Base-by-base conservation (phyloP, 2,329 filamentous ascomycete genomes). In the Fusarium sp. region DNA sequence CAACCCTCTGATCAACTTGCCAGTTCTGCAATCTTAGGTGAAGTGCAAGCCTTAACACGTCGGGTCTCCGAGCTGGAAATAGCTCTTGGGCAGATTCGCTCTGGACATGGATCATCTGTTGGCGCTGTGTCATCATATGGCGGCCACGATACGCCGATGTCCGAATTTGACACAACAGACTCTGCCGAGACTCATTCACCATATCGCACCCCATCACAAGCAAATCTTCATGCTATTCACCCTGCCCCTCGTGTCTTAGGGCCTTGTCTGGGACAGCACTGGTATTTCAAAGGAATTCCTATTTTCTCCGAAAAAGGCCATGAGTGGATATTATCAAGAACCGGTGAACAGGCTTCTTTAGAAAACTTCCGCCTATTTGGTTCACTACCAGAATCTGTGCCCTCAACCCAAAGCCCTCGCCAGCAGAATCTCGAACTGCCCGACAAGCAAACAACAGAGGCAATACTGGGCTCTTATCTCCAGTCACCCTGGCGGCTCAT, bases 281-380 rank as follows among this genome's bases (percentile, higher is more conserved):
- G 58, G 58, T 60, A 61, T 13, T 61, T 60, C 13, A 61, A 61
- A 8, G 58, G 58, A 5, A 17, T 61, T 0, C 34, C 55, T 1
- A n/a, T 61, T 2, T 22, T 60, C 15, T 26, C 43, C 1, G 0
- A 13, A 1, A 20, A 20, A 10, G 58, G 58, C 1, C 22, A 8
- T 1, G 31, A 51, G 3, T 61, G 58, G 58, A 43, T 61, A 7
- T 28, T 31, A 10, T 38, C 54, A 3, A 60, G 51, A 3, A 10
- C 42, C 7, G 55, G 58, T 3, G 18, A 51, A n/a, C 20, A 1
- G 1, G 5, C 33, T 7, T 13, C 4, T 0, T 5, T 60, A 1
- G 7, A 42, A 17, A 10, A 3, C 0, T 61, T 51, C 4, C 36
- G 17, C 0, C 55, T 61, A 1, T 61, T 60, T 8, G 58, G 58